Base-by-base conservation (phyloP, 495 filamentous ascomycete genomes). In the Lasiosphaeria hispida region DNA sequence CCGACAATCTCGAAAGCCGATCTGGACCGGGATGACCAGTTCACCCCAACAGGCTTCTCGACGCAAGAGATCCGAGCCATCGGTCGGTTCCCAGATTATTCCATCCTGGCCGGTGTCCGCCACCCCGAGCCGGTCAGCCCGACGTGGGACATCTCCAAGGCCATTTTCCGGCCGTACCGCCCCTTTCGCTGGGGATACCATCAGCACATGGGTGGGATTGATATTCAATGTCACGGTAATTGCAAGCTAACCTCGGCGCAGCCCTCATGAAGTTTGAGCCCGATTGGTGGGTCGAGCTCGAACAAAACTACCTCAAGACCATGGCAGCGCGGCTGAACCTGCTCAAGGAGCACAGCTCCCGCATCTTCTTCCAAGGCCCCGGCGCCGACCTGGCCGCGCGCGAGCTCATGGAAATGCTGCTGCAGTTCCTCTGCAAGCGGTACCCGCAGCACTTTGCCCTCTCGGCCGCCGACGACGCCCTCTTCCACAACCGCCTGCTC, bases 131-230 rank as follows among this genome's bases (percentile, higher is more conserved):
- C 88, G 0, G 91, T 89, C 62, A 52, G 51, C 2, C 75, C 83
- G n/a, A 61, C 69, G 13, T 90, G 89, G 61, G 73, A 87, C 56
- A 85, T 88, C 44, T 69, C 80, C 30, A 86, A 77, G 58, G 87
- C 88, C 0, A 66, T 80, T 14, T 80, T 88, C n/a, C 77, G 88
- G 36, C 88, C 86, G 11, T 87, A 89, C 68, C 79, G 92, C 30
- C 92, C 92, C 0, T 91, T 96, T 47, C 74, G 92, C 67, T 96
- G 92, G 92, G 71, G 78, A 0, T 96, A 96, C 69, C 88, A 94
- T 69, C 92, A 96, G 69, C 95, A 91, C 0, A 96, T 96, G 92
- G 90, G 91, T 95, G 83, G 58, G 86, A n/a, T n/a, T n/a, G n/a
- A n/a, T n/a, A n/a, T n/a, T n/a, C 23, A 10, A 36, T n/a, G 15